Base-by-base conservation (phyloP, 2,329 filamentous ascomycete species). In the Venturia aucupariae region DNA sequence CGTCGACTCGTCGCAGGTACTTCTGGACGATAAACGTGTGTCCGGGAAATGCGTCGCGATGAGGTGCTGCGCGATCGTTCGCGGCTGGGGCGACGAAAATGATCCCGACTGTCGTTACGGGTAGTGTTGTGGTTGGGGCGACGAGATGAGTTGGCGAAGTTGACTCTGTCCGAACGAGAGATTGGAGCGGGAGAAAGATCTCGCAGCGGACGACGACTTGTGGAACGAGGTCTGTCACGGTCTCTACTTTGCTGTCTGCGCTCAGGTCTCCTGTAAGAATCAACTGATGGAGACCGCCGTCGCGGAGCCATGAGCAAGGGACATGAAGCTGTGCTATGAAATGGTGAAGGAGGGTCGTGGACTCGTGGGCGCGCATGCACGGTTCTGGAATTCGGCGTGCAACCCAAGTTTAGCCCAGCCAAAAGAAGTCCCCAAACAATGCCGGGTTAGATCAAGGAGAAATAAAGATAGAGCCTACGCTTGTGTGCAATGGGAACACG, bases 21-120 rank as follows among this genome's bases (percentile, higher is more conserved):
- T n/a, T 57, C 71, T 71, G 71, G 69, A 68, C 74, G 73, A 71
- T 75, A 72, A 48, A 71, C 68, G 66, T 70, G 67, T 24, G 72
- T 73, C 61, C 65, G 27, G 5, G 62, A 19, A 17, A 32, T 62
- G 61, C 41, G 64, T 19, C 64, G 68, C 63, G 69, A 66, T 63
- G 66, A 62, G 19, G 60, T 39, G n/a, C 35, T 64, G 57, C 67
- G 66, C 38, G 55, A 63, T 22, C 64, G 11, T 15, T 64, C 70
- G 64, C 71, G 71, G 65, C 72, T 75, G 65, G 70, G 73, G 44
- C 70, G 72, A 66, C 71, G 74, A 68, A 68, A 67, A 62, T 70
- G 68, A 38, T 72, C 74, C 71, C 39, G 27, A 44, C 61, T 57
- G 32, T 44, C 46, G 48, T 57, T 30, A 24, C 61, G 41, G 35